phyloP scores from a whole-genome alignment of 345 rosid species.

The Rubroshorea leprosula region DNA sequence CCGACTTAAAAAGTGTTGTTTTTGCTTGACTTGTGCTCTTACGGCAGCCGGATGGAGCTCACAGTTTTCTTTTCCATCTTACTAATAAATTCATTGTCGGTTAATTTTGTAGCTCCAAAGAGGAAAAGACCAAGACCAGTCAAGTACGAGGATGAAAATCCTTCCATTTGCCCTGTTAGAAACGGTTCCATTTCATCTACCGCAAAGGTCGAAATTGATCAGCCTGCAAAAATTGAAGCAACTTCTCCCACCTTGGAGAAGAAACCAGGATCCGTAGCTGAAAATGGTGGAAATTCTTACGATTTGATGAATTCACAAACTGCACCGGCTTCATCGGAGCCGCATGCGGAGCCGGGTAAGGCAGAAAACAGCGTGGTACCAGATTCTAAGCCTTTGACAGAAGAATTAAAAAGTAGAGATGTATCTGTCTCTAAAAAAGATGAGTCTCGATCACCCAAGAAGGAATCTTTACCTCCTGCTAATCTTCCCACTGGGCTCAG shows the following conservation, averaged over 20 bases:
- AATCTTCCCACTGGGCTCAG: constrained; percentile 27
- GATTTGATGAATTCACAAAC: constrained; percentile 29
- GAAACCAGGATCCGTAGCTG: constrained; percentile 31
- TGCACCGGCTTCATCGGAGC: constrained; percentile 7
- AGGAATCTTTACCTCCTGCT: constrained; percentile 39
- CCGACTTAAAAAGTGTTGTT: neutral
- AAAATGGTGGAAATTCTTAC: constrained; percentile 24
- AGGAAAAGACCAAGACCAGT: constrained; percentile 84
- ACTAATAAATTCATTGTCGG: constrained; percentile 1
- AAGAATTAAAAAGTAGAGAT: constrained; percentile 36
- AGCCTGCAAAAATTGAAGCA: constrained; percentile 40
- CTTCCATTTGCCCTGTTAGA: constrained; percentile 36
- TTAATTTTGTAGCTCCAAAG: constrained; percentile 65
- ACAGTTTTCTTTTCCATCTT: neutral
- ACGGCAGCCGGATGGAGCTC: neutral
- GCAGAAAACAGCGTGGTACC: constrained; percentile 19
- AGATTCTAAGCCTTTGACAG: constrained; percentile 42
- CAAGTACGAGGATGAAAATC: constrained; percentile 77
- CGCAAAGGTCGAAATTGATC: constrained; percentile 51
- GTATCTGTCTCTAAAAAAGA: constrained; percentile 33
- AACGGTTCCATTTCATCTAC: constrained; percentile 38
- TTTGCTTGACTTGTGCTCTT: neutral
- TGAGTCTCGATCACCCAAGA: constrained; percentile 46
- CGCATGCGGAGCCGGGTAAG: constrained; percentile 12
- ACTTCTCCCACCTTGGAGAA: constrained; percentile 37